Conservation (phyloP, 129 eudicot genomes). For the Helianthus annuus region HanXRQr2.0-SUNRISE NC_035441.2:158422735-158423234, state of each 20-base stretch:
- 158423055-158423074: slow-evolving; percentile 10
- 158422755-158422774: too few species aligned
- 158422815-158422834: too few species aligned
- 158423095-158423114: slow-evolving; percentile 36
- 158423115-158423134: slow-evolving; percentile 33
- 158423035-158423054: slow-evolving; percentile 23
- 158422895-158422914: too few species aligned
- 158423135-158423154: slow-evolving; percentile 22
- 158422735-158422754: too few species aligned
- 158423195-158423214: slow-evolving; percentile 30
- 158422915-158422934: too few species aligned
- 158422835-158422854: too few species aligned
- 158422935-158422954: too few species aligned
- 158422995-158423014: slow-evolving; percentile 21
- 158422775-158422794: too few species aligned
- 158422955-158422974: slow-evolving; percentile 20
- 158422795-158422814: too few species aligned
- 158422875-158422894: too few species aligned
- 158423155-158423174: slow-evolving; percentile 31
- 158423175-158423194: slow-evolving; percentile 45
- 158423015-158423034: slow-evolving; percentile 33
- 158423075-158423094: slow-evolving; percentile 12
- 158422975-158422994: slow-evolving; percentile 30
- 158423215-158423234: slow-evolving; percentile 52
- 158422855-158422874: too few species aligned